Evolutionary conservation across 1,284 basidiomycete species (phyloP), one percentile per base, ranked within the genome.

Genomic region (Pseudozyma hubeiensis): DNA sequence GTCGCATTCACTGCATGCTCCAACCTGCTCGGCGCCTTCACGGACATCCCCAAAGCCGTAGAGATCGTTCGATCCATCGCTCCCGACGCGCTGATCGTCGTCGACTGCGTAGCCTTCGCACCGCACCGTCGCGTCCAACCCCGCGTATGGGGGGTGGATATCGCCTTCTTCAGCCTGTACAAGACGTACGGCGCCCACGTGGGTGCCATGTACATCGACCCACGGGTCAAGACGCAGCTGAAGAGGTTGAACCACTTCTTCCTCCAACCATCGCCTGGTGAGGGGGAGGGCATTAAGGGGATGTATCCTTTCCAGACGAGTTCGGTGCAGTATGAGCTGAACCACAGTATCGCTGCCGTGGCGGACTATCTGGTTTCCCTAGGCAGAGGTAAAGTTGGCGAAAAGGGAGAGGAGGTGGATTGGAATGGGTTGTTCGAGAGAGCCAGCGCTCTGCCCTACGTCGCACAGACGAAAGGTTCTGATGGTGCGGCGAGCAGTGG

Each of bases 71-170:
- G 89, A 59, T 87, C 88, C 11, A 85, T 89, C 11, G 84, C 90
- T 11, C 85, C 85, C 9, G 10, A 82, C 81, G 91, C 46, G 88
- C 91, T 82, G 85, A 91, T 44, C 88, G 87, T 63, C 1, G 87
- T 92, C 1, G 92, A 93, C 77, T 91, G 91, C 67, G 92, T 93
- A 0, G 91, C 91, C 4, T 92, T 91, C 75, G 90, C 91, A 5
- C 91, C 91, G 1, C 91, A 93, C 78, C 86, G 91, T 9, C 84
- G 85, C 51, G 88, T 92, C 19, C 88, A 91, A 73, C 91, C 92
- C 5, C 3, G 0, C 14, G 24, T 45, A 4, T 87, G 87, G 66
- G 89, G 87, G 47, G 87, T 91, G 37, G 91, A 93, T 75, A 91
- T 89, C 78, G 88, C 87, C 48, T 88, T 90, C 55, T 90, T 92